Base-by-base conservation (phyloP, 2,329 filamentous ascomycete species). In the Monilinia aucupariae region DNA sequence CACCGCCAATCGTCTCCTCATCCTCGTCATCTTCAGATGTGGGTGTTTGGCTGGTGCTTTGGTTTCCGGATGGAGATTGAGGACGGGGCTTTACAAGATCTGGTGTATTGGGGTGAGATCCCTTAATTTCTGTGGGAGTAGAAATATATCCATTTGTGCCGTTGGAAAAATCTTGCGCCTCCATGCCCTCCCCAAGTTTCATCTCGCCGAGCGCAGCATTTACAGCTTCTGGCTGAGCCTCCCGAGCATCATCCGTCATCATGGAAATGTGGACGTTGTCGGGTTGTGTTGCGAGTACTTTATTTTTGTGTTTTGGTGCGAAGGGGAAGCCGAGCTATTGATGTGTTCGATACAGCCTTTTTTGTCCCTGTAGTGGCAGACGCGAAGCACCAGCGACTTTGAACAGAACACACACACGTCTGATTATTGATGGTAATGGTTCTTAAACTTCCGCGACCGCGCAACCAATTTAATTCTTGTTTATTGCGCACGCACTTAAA, bases 1-100 rank as follows among this genome's bases (percentile, higher is more conserved):
- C 83, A 67, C 82, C 85, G 64, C 82, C 81, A 59, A 87, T 76
- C 48, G 78, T 78, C 69, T 85, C 80, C 43, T 78, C 71, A 60
- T 71, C 76, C 39, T 53, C 72, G 59, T 71, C 76, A 59, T 73
- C 71, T 66, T 72, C 76, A 68, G 67, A 74, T 72, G 69, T 76
- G 71, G 69, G 69, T 20, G 69, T 69, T 59, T 65, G 68, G 50
- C 66, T 69, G 20, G 58, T 62, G 63, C 64, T 71, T 32, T 66
- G 59, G 56, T 66, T 68, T 51, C 66, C 68, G 37, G 61, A 47
- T 6, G 72, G 71, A 20, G 71, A 71, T 60, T 68, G 68, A 10
- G 70, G 70, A 41, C 61, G 51, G 27, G 69, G 68, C 34, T 70
- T 68, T 39, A 63, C 54, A 20, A 58, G 54, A 30, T 65, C 65